A percentile compares a stretch with the other conserved stretches of the same genome.
Conservation (phyloP, 2,329 filamentous ascomycete genomes). For the Pseudocercospora fuligena region DNA sequence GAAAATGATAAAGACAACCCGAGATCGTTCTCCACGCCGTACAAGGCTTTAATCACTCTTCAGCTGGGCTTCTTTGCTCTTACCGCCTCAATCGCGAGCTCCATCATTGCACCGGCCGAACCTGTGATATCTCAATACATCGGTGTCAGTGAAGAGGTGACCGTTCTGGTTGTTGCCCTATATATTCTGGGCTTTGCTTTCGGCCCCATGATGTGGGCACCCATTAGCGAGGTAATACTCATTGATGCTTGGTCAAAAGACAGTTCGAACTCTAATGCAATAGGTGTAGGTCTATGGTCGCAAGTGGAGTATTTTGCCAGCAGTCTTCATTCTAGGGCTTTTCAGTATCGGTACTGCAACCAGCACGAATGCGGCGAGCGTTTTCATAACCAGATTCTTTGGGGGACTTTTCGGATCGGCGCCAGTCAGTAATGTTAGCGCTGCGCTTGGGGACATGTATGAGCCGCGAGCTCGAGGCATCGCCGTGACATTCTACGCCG, state of each 20-base stretch:
- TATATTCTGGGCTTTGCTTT: slow-evolving; percentile 53
- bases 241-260: slow-evolving; percentile 45
- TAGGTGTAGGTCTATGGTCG: slow-evolving; percentile 46
- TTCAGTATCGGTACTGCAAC: slow-evolving; percentile 55
- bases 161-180: slow-evolving; percentile 53
- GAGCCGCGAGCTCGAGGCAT: slow-evolving; percentile 44
- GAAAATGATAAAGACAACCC: slow-evolving; percentile 52
- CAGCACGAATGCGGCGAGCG: slow-evolving; percentile 42
- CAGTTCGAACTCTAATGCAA: neutral
- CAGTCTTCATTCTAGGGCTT: slow-evolving; percentile 48
- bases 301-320: slow-evolving; percentile 50
- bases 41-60: slow-evolving; percentile 56
- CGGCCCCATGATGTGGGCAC: slow-evolving; percentile 35
- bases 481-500: slow-evolving; percentile 47
- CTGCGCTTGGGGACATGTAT: slow-evolving; percentile 52
- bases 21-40: slow-evolving; percentile 49
- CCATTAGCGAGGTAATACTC: slow-evolving; percentile 19
- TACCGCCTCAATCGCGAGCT: slow-evolving; percentile 46
- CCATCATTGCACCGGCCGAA: slow-evolving; percentile 57
- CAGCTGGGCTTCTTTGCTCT: slow-evolving; percentile 55
- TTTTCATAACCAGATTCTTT: slow-evolving; percentile 53
- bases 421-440: slow-evolving; percentile 50
- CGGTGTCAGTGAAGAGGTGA: slow-evolving; percentile 49
- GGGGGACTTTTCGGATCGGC: slow-evolving; percentile 51
- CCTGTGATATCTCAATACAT: slow-evolving; percentile 49